Evolutionary conservation across 345 rosid species (phyloP).

Genomic region (Jatropha curcas): DNA sequence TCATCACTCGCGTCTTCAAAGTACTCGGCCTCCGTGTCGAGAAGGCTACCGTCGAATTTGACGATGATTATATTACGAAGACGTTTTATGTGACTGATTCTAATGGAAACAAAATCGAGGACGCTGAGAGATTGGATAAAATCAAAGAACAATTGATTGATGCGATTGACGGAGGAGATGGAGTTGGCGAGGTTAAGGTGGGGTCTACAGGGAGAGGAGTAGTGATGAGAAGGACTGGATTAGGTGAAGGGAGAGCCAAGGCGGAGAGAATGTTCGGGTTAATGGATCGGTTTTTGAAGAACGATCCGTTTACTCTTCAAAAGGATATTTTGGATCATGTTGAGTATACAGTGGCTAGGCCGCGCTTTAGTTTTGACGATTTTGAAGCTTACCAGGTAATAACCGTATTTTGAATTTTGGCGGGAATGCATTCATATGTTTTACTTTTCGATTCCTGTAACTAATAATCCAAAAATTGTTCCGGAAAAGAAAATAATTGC

Average conservation of each 20-base stretch:
- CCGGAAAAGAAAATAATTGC: too few relatives aligned
- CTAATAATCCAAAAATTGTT: background rate
- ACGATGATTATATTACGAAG: constrained; percentile 27
- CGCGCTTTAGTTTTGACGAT: constrained; percentile 47
- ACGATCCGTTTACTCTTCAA: constrained; percentile 41
- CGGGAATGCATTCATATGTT: constrained; percentile 24
- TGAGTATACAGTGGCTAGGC: constrained; percentile 46
- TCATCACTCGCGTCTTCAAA: constrained; percentile 37
- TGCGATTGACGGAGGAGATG: constrained; percentile 33
- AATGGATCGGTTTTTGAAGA: constrained; percentile 45
- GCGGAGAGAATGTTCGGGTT: constrained; percentile 48
- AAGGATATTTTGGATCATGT: constrained; percentile 47
- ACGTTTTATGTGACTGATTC: constrained; percentile 42
- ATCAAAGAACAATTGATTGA: constrained; percentile 34
- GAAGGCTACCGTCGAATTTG: constrained; percentile 30
- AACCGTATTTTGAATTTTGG: constrained; percentile 16
- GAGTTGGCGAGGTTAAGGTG: constrained; percentile 10
- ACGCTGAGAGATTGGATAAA: constrained; percentile 31
- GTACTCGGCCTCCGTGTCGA: constrained; percentile 40
- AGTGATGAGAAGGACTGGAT: constrained; percentile 28
- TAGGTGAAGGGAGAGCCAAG: constrained; percentile 24
- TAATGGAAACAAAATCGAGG: constrained; percentile 35
- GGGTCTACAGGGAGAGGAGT: constrained; percentile 28
- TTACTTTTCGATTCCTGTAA: too few relatives aligned
- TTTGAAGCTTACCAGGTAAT: constrained; percentile 54